A percentile compares a stretch with the other conserved stretches of the same genome.
Evolutionary conservation across 176 grass and related monocot genomes (phyloP).

Genomic region (Zoysia japonica): DNA sequence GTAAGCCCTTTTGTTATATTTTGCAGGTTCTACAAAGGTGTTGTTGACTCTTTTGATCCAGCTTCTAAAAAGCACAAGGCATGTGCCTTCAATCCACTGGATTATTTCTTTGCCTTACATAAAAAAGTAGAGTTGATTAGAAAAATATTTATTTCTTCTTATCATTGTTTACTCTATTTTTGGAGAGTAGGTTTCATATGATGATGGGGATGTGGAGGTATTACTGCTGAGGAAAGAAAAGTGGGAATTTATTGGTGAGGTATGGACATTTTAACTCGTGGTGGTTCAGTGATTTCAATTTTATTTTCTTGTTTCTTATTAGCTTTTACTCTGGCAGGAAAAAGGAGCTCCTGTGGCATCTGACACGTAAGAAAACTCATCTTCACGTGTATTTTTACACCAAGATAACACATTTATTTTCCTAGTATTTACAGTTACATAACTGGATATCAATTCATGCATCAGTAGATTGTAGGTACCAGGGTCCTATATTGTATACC

Average conservation of each 20-base stretch:
- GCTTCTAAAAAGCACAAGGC: constrained; percentile 86
- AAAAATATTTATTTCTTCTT: constrained; percentile 19
- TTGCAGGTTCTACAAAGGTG: constrained; percentile 75
- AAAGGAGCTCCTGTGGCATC: constrained; percentile 42
- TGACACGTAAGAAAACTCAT: constrained; percentile 43
- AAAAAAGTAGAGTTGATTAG: constrained; percentile 13
- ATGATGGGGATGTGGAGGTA: constrained; percentile 87
- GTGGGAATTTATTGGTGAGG: constrained; percentile 70
- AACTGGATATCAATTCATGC: constrained; percentile 26
- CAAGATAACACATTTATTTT: constrained; percentile 27
- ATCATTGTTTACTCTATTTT: constrained; percentile 19
- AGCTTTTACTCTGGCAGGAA: constrained; percentile 42
- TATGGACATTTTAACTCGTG: constrained; percentile 25
- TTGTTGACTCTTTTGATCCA: constrained; percentile 61
- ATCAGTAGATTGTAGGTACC: background rate
- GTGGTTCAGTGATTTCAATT: background rate
- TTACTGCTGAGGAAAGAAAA: constrained; percentile 67
- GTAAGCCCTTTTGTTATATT: constrained; percentile 13
- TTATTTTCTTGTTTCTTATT: constrained; percentile 24
- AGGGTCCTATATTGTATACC: background rate
- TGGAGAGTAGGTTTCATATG: constrained; percentile 74
- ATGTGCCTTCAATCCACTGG: background rate
- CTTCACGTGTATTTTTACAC: background rate
- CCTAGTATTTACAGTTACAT: background rate
- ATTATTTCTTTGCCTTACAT: constrained; percentile 12